These are phyloP conservation scores for Lactifluus pinguis DNA, from an alignment of 768 basidiomycete species.

Conservation along the genomic window DNA sequence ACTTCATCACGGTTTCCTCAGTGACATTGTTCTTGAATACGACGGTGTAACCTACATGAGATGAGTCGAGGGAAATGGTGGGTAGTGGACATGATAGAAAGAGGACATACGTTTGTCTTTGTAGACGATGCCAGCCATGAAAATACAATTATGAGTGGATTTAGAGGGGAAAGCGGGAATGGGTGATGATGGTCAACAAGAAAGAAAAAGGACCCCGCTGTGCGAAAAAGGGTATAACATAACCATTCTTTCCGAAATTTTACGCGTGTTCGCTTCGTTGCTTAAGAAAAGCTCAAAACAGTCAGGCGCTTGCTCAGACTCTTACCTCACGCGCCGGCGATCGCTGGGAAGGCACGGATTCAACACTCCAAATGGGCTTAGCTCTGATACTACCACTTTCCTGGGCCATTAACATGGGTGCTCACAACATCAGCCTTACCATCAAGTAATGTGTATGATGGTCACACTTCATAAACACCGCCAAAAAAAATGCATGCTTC, in stretches of 20 bases:
- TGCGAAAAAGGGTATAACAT: neutral
- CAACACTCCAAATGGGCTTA: no score
- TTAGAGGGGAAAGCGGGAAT: neutral
- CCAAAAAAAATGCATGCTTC: neutral
- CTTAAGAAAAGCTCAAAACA: neutral
- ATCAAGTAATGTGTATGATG: neutral
- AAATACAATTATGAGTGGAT: neutral
- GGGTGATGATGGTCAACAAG: neutral
- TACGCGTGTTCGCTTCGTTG: no score
- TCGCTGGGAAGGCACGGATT: no score
- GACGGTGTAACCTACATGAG: slow-evolving; percentile 7
- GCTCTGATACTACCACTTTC: no score
- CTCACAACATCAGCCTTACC: neutral
- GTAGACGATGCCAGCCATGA: slow-evolving; percentile 3
- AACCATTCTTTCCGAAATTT: no score
- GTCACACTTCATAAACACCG: neutral
- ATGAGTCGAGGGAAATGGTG: neutral
- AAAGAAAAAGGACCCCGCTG: neutral
- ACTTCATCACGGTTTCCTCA: slow-evolving; percentile 7
- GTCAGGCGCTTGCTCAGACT: neutral
- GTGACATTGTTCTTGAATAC: slow-evolving; percentile 10
- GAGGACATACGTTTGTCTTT: slow-evolving; percentile 4
- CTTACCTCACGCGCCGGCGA: no score
- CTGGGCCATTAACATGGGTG: no score
- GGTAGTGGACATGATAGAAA: neutral